phyloP scores from a whole-genome alignment of 768 basidiomycete genomes.

The Russula ochroleuca region DNA sequence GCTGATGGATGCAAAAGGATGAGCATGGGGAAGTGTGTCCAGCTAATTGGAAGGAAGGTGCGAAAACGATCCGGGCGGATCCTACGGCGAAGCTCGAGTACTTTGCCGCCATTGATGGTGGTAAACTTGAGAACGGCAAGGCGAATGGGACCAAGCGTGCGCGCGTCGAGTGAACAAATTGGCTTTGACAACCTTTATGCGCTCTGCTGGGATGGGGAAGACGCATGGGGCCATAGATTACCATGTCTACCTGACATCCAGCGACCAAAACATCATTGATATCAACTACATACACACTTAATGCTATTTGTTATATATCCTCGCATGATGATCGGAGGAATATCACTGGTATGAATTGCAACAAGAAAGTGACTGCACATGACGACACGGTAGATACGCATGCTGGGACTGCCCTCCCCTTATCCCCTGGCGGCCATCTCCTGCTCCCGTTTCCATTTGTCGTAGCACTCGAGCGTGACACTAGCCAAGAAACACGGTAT shows the following conservation, averaged over 20 bases:
- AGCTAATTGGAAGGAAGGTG: slow-evolving; percentile 80
- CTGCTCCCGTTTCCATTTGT: slow-evolving; percentile 53
- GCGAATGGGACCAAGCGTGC: slow-evolving; percentile 55
- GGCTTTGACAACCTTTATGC: too few species aligned
- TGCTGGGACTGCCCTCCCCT: neutral
- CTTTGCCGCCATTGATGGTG: slow-evolving; percentile 43
- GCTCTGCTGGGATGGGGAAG: too few species aligned
- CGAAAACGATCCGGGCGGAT: slow-evolving; percentile 79
- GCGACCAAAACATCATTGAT: neutral
- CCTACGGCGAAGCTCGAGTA: slow-evolving; percentile 71
- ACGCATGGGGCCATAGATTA: slow-evolving; percentile 7
- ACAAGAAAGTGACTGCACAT: too few species aligned
- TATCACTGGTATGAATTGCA: too few species aligned
- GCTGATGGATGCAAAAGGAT: slow-evolving; percentile 46
- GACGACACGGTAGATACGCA: neutral
- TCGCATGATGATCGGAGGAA: neutral
- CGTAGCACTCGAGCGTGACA: slow-evolving; percentile 84
- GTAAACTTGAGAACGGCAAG: slow-evolving; percentile 31
- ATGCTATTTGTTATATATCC: neutral
- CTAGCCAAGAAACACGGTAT: slow-evolving; percentile 88
- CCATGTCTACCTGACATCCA: neutral
- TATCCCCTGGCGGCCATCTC: slow-evolving; percentile 8
- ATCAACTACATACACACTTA: neutral
- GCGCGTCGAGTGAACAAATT: slow-evolving; percentile 42
- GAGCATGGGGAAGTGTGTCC: slow-evolving; percentile 92